phyloP scores from a whole-genome alignment of 73 alveolate species.

The Paramecium sexaurelia region DNA sequence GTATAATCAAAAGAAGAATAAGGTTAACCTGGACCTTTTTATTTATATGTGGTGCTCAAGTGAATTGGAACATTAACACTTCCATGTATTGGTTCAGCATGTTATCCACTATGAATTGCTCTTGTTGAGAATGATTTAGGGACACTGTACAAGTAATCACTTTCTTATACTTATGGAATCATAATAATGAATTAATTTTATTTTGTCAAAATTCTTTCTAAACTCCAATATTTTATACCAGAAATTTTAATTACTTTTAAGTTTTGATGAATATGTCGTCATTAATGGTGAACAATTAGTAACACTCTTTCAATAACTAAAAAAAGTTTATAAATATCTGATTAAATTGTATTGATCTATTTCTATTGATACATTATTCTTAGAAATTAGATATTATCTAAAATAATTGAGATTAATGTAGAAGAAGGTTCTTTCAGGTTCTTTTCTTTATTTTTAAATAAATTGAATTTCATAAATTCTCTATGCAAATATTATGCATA shows the following conservation, averaged over 20 bases:
- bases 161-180: not conserved
- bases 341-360: no score
- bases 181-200: not conserved
- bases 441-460: not conserved
- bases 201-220: not conserved
- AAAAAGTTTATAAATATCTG: no score
- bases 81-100: conserved; percentile 78
- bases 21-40: conserved; percentile 31
- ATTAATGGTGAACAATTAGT: not conserved
- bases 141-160: conserved; percentile 16
- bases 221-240: not conserved
- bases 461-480: not conserved
- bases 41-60: conserved; percentile 80
- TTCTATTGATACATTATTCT: no score
- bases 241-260: not conserved
- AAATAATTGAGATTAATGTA: not conserved
- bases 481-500: not conserved
- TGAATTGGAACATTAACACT: conserved; percentile 86
- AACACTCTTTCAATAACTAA: not conserved
- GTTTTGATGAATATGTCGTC: not conserved
- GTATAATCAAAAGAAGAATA: conserved; percentile 9
- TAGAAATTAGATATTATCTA: not conserved
- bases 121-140: conserved; percentile 79
- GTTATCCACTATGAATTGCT: conserved; percentile 73
- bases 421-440: not conserved